Evolutionary conservation across 2,329 filamentous ascomycete species (phyloP).

Genomic region (Phoma sp.): DNA sequence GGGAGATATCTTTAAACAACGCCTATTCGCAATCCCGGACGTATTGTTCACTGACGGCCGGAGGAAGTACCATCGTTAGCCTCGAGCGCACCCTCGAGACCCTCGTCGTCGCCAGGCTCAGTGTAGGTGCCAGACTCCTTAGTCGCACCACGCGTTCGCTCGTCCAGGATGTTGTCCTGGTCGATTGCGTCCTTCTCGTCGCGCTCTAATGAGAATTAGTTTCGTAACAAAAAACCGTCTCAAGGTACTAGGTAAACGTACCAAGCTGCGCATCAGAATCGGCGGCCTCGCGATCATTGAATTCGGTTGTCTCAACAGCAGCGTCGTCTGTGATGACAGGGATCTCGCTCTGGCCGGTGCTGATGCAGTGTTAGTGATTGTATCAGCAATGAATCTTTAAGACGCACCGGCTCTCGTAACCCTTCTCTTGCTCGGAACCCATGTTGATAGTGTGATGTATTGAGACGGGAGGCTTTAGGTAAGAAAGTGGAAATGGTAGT

Average conservation of each 20-base stretch:
- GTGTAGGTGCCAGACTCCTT: constrained; percentile 54
- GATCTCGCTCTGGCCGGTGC: constrained; percentile 54
- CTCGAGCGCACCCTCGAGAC: constrained; percentile 50
- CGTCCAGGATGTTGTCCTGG: constrained; percentile 54
- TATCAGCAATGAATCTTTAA: too few relatives aligned
- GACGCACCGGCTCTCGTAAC: constrained; percentile 16
- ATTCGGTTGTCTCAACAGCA: constrained; percentile 51
- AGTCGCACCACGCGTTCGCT: constrained; percentile 56
- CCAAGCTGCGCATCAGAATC: constrained; percentile 57
- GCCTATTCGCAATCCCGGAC: neutral
- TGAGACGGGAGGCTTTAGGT: neutral
- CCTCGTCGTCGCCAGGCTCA: constrained; percentile 61
- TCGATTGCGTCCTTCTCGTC: constrained; percentile 60
- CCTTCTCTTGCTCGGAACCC: constrained; percentile 29
- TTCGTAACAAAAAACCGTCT: too few relatives aligned
- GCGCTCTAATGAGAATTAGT: constrained; percentile 39
- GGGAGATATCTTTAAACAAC: neutral
- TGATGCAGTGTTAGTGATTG: constrained; percentile 36
- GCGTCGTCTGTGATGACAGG: constrained; percentile 57
- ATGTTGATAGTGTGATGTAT: constrained; percentile 24
- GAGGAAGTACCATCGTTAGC: constrained; percentile 44
- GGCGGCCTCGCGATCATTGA: constrained; percentile 51
- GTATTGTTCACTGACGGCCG: constrained; percentile 24
- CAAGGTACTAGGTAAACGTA: constrained; percentile 28
- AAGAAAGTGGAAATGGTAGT: neutral